Evolutionary conservation across 345 rosid genomes (phyloP).

Genomic region (Rhizophora mangle): DNA sequence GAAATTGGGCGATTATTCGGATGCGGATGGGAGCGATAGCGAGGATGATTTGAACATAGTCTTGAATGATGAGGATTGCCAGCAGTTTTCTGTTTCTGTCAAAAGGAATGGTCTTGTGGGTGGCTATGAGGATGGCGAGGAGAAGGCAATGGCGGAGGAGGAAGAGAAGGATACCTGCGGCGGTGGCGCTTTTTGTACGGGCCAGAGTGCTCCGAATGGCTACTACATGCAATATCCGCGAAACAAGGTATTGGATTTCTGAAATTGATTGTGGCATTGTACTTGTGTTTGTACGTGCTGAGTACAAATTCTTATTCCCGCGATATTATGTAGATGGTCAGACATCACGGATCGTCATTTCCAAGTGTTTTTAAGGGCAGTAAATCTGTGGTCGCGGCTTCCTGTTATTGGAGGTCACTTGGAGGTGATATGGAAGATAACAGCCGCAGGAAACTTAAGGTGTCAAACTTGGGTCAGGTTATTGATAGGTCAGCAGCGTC

Average conservation of each 20-base stretch:
- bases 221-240: conserved; percentile 2
- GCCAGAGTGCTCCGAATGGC: conserved; percentile 6
- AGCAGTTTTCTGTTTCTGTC: conserved; percentile 14
- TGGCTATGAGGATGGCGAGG: background rate
- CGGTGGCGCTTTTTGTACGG: conserved; percentile 3
- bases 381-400: conserved; percentile 17
- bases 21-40: conserved; percentile 41
- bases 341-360: conserved; percentile 19
- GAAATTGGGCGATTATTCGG: conserved; percentile 19
- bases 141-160: conserved; percentile 13
- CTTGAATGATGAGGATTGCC: conserved; percentile 53
- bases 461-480: conserved; percentile 16
- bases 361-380: conserved; percentile 20
- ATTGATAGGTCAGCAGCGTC: conserved; percentile 21
- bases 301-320: conserved; percentile 7
- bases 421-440: conserved; percentile 26
- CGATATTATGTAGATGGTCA: conserved; percentile 25
- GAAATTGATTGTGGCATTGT: background rate
- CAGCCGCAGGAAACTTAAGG: conserved; percentile 20
- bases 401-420: conserved; percentile 12
- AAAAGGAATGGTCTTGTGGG: background rate
- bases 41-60: conserved; percentile 70
- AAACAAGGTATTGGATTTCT: conserved; percentile 32
- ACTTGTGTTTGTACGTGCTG: background rate
- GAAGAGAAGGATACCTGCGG: conserved; percentile 13